Evolutionary conservation across 1,284 basidiomycete species (phyloP).

Genomic region (Puccinia novopanici): DNA sequence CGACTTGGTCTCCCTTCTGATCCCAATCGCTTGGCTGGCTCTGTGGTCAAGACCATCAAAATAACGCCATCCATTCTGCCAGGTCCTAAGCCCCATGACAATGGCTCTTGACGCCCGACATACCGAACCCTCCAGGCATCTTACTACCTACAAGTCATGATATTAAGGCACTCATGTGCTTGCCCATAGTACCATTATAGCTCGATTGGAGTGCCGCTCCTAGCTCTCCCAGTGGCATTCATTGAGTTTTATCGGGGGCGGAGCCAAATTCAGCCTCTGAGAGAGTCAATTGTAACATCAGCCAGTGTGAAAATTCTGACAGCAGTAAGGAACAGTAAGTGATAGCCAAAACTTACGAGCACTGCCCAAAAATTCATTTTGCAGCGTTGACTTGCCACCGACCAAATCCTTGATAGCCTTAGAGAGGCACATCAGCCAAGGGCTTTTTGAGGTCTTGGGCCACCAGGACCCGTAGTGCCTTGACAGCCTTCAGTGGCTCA

Average conservation of each 20-base stretch:
- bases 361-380: slow-evolving; percentile 76
- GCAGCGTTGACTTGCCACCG: too few species aligned
- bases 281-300: background rate
- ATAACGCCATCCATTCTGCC: too few species aligned
- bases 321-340: background rate
- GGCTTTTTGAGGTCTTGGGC: too few species aligned
- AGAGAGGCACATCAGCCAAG: too few species aligned
- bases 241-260: slow-evolving; percentile 96
- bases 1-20: too few species aligned
- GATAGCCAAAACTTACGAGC: slow-evolving; percentile 64
- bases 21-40: too few species aligned
- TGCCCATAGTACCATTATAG: too few species aligned
- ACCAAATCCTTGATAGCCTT: too few species aligned
- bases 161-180: slow-evolving; percentile 88
- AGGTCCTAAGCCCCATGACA: slow-evolving; percentile 91
- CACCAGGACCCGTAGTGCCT: too few species aligned
- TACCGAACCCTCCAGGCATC: slow-evolving; percentile 98
- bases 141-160: slow-evolving; percentile 90
- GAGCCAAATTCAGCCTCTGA: slow-evolving; percentile 63
- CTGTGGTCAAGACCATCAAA: too few species aligned
- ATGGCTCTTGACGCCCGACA: slow-evolving; percentile 85
- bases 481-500: too few species aligned
- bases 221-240: slow-evolving; percentile 91
- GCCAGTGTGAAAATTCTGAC: background rate
- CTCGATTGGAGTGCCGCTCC: slow-evolving; percentile 80